A percentile compares a stretch with the other conserved stretches of the same genome.
These are phyloP conservation scores for Calendula officinalis DNA, from an alignment of 129 eudicot species.

Conservation along the genomic window DNA sequence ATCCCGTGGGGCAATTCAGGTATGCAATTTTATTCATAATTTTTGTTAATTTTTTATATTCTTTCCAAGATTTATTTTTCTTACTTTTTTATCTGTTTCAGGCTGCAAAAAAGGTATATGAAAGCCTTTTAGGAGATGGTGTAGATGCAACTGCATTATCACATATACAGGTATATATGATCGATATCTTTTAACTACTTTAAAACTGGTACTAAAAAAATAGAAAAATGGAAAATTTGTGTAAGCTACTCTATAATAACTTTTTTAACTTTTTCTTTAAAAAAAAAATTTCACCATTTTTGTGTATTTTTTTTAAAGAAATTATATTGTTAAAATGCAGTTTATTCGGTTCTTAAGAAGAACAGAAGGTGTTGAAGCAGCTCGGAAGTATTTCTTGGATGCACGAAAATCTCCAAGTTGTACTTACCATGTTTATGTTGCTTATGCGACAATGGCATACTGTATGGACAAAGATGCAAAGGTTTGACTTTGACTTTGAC, in stretches of 20 bases:
- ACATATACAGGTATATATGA: conserved; percentile 73
- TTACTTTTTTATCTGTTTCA: conserved; percentile 25
- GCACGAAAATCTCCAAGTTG: conserved; percentile 85
- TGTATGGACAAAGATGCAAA: conserved; percentile 96
- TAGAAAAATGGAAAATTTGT: neutral
- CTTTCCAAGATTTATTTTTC: conserved; percentile 6
- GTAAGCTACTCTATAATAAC: neutral
- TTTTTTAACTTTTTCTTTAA: neutral
- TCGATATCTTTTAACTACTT: neutral
- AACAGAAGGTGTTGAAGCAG: conserved; percentile 97
- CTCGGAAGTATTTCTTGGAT: conserved; percentile 87
- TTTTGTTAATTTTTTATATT: neutral
- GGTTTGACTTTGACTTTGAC: conserved; percentile 43
- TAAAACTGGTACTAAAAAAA: neutral
- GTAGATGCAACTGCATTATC: conserved; percentile 69
- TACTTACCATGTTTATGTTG: conserved; percentile 95
- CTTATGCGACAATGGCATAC: conserved; percentile 92
- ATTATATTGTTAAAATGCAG: conserved; percentile 39
- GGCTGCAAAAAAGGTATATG: conserved; percentile 90
- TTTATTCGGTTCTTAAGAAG: conserved; percentile 89
- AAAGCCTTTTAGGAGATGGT: conserved; percentile 85
- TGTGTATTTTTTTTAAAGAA: neutral
- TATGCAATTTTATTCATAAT: conserved; percentile 20
- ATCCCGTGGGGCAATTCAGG: conserved; percentile 96
- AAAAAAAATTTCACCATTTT: neutral